Evolutionary conservation across 768 basidiomycete genomes (phyloP), one percentile per base, ranked within the genome.

Genomic region (Boletus rex-veris): DNA sequence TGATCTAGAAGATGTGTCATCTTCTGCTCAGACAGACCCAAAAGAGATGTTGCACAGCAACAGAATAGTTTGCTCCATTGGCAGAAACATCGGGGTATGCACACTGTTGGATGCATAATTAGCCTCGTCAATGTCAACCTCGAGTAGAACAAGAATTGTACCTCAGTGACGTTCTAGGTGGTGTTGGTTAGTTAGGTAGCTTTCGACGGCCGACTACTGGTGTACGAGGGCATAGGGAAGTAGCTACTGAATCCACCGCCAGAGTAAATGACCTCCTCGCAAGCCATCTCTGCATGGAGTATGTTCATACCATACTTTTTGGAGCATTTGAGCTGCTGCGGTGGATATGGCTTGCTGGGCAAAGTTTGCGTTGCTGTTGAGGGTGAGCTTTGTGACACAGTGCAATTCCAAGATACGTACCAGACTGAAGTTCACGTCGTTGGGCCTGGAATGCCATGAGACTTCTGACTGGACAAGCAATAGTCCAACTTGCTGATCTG

Each of bases 241-340:
- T 72, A 68, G 73, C 68, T 74, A 58, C 76, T 71, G 65, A 73
- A 73, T 26, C 73, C 71, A 24, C 71, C 71, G 9, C 69, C 73
- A 35, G 69, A 68, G 70, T 86, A 83, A 65, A 67, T 73, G 44
- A 77, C 71, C 1, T 68, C 31, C 58, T 62, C 63, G 36, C 65
- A 72, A 11, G 80, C 84, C 2, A 7, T 26, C 26, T 26, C 26
- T 3, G 3, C 21, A 21, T 21, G 21, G 21, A 21, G 21, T 21
- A 21, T 21, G 21, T 21, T 21, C 21, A 21, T 21, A 21, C 21
- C 3, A 3, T 21, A 21, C 21, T 21, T 21, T 21, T 21, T 3
- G 21, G 21, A 21, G 21, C 21, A 21, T 21, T 21, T 21, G 21
- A 21, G 21, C 21, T 21, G 21, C 21, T 21, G 21, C 3, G 21